A percentile compares a stretch with the other conserved stretches of the same genome.
Conservation (phyloP, 1,139 yeast genomes). For the Yamadazyma jaroonii region DNA sequence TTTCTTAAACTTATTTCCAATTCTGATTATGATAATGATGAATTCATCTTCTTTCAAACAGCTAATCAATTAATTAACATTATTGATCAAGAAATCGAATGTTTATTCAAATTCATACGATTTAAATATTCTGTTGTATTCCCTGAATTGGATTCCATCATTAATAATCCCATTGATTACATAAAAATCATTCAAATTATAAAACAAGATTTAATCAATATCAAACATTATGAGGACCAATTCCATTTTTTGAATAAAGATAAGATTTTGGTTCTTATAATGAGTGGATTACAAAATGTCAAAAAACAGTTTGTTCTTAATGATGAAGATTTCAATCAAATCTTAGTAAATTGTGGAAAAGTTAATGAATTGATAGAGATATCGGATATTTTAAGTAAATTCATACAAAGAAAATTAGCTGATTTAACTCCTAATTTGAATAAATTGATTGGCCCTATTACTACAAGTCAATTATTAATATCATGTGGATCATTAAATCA, state of each 20-base stretch:
- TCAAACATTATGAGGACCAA: constrained; percentile 29
- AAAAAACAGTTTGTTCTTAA: constrained; percentile 26
- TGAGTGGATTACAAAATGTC: constrained; percentile 58
- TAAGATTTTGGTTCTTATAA: constrained; percentile 66
- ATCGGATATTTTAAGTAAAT: constrained; percentile 44
- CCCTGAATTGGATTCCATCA: constrained; percentile 66
- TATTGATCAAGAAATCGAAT: constrained; percentile 53
- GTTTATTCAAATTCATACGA: constrained; percentile 50
- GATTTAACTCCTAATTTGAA: constrained; percentile 78
- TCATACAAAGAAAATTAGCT: constrained; percentile 56
- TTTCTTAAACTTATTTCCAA: constrained; percentile 32
- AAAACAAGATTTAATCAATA: constrained; percentile 46
- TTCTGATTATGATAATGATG: constrained; percentile 32
- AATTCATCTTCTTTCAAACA: constrained; percentile 48
- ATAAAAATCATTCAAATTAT: constrained; percentile 51
- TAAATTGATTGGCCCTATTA: constrained; percentile 66
- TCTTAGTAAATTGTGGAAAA: constrained; percentile 47
- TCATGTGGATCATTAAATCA: constrained; percentile 70
- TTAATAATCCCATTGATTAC: constrained; percentile 65
- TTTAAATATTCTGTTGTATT: constrained; percentile 59
- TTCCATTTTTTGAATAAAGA: constrained; percentile 54
- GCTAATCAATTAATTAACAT: constrained; percentile 53
- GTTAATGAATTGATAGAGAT: constrained; percentile 46
- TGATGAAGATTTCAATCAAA: constrained; percentile 32
- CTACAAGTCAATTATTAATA: constrained; percentile 73